Base-by-base conservation (phyloP, 2,329 filamentous ascomycete genomes). In the Simplicillium aogashimaense region DNA sequence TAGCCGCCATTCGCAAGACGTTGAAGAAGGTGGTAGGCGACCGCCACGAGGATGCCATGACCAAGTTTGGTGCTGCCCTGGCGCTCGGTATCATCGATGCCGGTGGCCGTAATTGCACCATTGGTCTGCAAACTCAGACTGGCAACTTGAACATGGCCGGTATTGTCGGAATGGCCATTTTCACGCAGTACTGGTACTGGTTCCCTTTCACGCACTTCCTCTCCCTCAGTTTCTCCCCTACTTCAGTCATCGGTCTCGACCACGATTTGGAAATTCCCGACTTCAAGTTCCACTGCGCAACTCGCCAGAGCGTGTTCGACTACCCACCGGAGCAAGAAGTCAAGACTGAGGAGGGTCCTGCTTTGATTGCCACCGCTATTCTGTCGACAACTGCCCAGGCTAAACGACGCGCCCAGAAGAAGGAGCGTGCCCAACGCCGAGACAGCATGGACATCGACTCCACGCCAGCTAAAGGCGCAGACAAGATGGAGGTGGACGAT, bases 161-260 rank as follows among this genome's bases (percentile, higher is more conserved):
- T 45, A 94, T 98, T 50, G 89, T 98, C 14, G 94, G 92, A 50
- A 95, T 95, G 81, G 90, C 88, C 20, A 85, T 98, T 40, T 98
- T 98, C 66, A 94, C 89, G 8, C 92, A 98, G 61, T 98, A 98
- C 70, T 98, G 92, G 92, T 98, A 98, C 70, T 98, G 92, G 92
- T 98, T 98, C 77, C 92, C 92, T 44, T 83, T 97, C 54, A 94
- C 92, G 25, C 92, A 98, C 65, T 98, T 98, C 78, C 63, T 98
- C 43, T 94, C 90, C 1, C 73, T 98, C 45, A 89, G 87, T 54
- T 97, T 98, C 65, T 88, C 86, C n/a, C 92, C 92, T 2, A 98
- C 94, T 2, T 85, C 92, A 2, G 85, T 98, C 55, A 95, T 97
- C 52, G 90, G 86, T 44, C 78, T 98, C 18, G 89, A 98, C 57